phyloP scores from a whole-genome alignment of 768 basidiomycete species.

The Suillus variegatus region DNA sequence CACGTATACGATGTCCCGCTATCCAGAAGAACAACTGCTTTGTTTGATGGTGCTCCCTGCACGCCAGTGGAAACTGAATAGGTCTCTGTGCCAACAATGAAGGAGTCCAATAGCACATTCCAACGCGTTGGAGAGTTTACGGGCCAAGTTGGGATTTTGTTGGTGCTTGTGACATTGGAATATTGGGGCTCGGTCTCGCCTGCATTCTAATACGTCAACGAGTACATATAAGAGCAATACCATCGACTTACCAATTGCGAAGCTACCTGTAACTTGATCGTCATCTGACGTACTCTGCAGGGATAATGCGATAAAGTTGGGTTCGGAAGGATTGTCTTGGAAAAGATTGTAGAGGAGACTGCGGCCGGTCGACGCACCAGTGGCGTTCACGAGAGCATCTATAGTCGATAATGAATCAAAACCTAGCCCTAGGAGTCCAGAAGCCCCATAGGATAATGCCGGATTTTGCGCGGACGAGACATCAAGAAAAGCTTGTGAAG shows the following conservation, averaged over 20 bases:
- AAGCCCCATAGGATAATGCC: slow-evolving; percentile 67
- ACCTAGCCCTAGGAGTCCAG: slow-evolving; percentile 75
- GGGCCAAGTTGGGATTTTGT: slow-evolving; percentile 76
- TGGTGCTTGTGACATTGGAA: slow-evolving; percentile 53
- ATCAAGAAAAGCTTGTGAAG: slow-evolving; percentile 74
- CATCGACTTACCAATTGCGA: slow-evolving; percentile 61
- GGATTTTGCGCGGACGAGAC: slow-evolving; percentile 68
- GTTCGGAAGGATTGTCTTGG: slow-evolving; percentile 61
- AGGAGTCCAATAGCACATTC: slow-evolving; percentile 75
- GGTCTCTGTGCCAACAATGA: slow-evolving; percentile 58
- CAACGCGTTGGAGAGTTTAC: slow-evolving; percentile 62
- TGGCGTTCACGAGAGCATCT: slow-evolving; percentile 58
- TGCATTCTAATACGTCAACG: slow-evolving; percentile 21
- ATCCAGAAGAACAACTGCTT: slow-evolving; percentile 77
- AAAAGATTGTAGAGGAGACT: slow-evolving; percentile 79
- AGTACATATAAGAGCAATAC: neutral
- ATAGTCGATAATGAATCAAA: slow-evolving; percentile 77
- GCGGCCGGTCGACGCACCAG: slow-evolving; percentile 61
- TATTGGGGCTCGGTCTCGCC: slow-evolving; percentile 72
- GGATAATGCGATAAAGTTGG: slow-evolving; percentile 81
- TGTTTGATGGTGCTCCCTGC: slow-evolving; percentile 58
- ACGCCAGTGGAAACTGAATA: slow-evolving; percentile 57
- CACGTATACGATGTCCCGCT: slow-evolving; percentile 83
- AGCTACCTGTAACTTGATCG: slow-evolving; percentile 63
- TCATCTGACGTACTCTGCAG: slow-evolving; percentile 60